Evolutionary conservation across 139 green algal species (phyloP).

Genomic region (Chlorella sorokiniana): DNA sequence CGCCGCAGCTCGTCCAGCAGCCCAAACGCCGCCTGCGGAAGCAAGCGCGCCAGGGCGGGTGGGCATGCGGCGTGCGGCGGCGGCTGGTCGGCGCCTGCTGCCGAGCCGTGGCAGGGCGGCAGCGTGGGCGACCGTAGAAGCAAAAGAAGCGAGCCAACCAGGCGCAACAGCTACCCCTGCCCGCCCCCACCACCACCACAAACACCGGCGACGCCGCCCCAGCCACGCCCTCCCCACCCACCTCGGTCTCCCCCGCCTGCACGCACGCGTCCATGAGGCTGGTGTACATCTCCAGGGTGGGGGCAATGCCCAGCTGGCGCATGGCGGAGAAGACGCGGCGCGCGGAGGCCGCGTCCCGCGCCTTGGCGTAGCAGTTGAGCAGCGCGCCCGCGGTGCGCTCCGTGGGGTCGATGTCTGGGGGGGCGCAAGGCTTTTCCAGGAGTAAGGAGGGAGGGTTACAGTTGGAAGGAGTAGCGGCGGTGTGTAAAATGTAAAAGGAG

Average conservation of each 20-base stretch:
- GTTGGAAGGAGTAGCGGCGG: not conserved
- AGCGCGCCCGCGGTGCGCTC: slow-evolving; percentile 54
- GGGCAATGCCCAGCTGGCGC: not conserved
- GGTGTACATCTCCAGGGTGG: slow-evolving; percentile 58
- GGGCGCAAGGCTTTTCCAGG: not conserved
- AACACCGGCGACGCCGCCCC: too few species aligned
- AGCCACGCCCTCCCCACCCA: not conserved
- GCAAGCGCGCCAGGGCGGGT: too few species aligned
- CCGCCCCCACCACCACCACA: too few species aligned
- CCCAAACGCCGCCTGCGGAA: slow-evolving; percentile 40
- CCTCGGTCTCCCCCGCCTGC: slow-evolving; percentile 36
- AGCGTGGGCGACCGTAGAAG: too few species aligned
- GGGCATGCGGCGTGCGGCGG: too few species aligned
- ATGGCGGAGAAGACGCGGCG: slow-evolving; percentile 17
- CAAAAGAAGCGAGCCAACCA: too few species aligned
- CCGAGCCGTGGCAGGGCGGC: too few species aligned
- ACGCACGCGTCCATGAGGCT: slow-evolving; percentile 64
- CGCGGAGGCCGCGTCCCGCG: slow-evolving; percentile 35
- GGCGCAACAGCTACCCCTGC: too few species aligned
- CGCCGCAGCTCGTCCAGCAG: slow-evolving; percentile 53
- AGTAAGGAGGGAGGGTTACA: not conserved
- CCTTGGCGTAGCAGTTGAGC: slow-evolving; percentile 59
- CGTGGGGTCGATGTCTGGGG: slow-evolving; percentile 39
- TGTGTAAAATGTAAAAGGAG: too few species aligned
- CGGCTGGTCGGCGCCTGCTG: too few species aligned